These are phyloP conservation scores for Uronychia setigera DNA, from an alignment of 73 alveolate genomes.

Conservation along the genomic window DNA sequence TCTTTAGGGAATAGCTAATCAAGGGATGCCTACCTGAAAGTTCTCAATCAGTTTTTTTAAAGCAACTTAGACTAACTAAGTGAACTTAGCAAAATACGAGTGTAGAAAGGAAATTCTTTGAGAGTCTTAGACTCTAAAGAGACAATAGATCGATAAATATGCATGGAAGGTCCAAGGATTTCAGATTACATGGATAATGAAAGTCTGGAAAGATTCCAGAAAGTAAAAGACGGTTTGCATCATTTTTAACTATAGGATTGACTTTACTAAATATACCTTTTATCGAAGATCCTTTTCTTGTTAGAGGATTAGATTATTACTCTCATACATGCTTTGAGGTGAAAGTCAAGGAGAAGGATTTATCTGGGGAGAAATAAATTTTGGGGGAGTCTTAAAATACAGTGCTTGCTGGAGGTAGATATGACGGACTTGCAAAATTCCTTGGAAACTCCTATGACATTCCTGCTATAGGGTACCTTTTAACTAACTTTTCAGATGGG, in stretches of 20 bases:
- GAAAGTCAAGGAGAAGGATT: neutral
- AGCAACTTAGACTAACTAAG: too few relatives aligned
- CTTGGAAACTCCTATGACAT: slow-evolving; percentile 18
- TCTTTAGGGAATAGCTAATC: neutral
- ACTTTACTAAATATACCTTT: slow-evolving; percentile 12
- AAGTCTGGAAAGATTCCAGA: slow-evolving; percentile 14
- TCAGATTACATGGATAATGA: slow-evolving; percentile 16
- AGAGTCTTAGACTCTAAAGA: slow-evolving; percentile 61
- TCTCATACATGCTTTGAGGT: slow-evolving; percentile 60
- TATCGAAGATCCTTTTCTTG: slow-evolving; percentile 25
- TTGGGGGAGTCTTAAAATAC: slow-evolving; percentile 59
- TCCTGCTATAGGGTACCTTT: slow-evolving; percentile 6
- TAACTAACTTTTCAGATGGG: slow-evolving; percentile 25
- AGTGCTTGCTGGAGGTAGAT: slow-evolving; percentile 66
- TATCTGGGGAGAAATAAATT: too few relatives aligned
- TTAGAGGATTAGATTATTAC: slow-evolving; percentile 67
- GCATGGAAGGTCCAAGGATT: slow-evolving; percentile 28
- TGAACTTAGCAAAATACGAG: slow-evolving; percentile 18
- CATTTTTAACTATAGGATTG: neutral
- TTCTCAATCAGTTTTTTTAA: too few relatives aligned
- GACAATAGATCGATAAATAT: slow-evolving; percentile 14
- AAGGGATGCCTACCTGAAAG: neutral
- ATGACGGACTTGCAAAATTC: slow-evolving; percentile 38
- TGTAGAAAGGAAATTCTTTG: slow-evolving; percentile 39
- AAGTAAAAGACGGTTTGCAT: slow-evolving; percentile 12